phyloP scores from a whole-genome alignment of 2,329 filamentous ascomycete species.

The Dactylellina sp. region DNA sequence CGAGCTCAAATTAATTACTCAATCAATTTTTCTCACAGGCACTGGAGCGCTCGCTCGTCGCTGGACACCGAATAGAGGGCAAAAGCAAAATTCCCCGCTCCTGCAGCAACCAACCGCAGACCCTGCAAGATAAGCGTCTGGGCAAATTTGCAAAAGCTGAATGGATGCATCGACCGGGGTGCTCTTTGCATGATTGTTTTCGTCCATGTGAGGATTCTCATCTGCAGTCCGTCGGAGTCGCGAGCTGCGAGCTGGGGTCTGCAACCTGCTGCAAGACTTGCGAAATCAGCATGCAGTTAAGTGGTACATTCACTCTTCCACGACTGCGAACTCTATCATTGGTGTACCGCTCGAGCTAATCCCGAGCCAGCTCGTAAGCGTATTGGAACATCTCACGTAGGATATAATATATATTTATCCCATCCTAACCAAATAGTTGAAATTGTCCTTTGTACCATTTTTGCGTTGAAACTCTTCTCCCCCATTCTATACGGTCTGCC shows the following conservation, averaged over 20 bases:
- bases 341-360: background rate
- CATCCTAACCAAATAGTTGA: too few relatives aligned
- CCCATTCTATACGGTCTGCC: background rate
- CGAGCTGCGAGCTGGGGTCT: slow-evolving; percentile 4
- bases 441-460: background rate
- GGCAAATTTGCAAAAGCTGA: background rate
- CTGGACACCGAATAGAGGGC: background rate
- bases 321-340: slow-evolving; percentile 22
- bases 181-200: slow-evolving; percentile 21
- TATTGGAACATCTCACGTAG: background rate
- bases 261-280: background rate
- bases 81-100: slow-evolving; percentile 38
- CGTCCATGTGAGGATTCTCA: slow-evolving; percentile 23
- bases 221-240: slow-evolving; percentile 36
- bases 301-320: slow-evolving; percentile 3
- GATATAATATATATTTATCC: slow-evolving; percentile 43
- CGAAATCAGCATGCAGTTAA: slow-evolving; percentile 23
- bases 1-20: slow-evolving; percentile 11
- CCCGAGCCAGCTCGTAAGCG: background rate
- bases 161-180: slow-evolving; percentile 1
- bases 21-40: background rate
- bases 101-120: slow-evolving; percentile 10
- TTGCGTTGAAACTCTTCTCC: background rate
- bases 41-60: slow-evolving; percentile 13
- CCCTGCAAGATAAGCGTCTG: slow-evolving; percentile 22